A percentile compares a stretch with the other conserved stretches of the same genome.
Conservation (phyloP, 2,329 filamentous ascomycete species). For the Zymoseptoria pseudotritici region DNA sequence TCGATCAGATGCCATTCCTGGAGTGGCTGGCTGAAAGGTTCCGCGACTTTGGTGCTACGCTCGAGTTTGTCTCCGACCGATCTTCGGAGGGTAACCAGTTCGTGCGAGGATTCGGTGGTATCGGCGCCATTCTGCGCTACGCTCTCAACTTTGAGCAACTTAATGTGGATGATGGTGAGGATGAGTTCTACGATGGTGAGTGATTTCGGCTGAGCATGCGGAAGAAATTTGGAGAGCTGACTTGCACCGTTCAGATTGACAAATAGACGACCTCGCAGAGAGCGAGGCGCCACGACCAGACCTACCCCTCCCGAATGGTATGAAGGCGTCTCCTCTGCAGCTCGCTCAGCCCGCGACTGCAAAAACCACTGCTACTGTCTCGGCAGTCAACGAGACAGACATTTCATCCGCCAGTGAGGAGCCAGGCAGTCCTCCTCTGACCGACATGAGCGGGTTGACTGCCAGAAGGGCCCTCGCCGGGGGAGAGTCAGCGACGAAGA, state of each 20-base stretch:
- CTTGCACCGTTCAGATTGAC: slow-evolving; percentile 60
- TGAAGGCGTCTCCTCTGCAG: slow-evolving; percentile 48
- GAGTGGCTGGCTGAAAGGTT: slow-evolving; percentile 99
- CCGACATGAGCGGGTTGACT: slow-evolving; percentile 4
- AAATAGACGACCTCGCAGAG: slow-evolving; percentile 54
- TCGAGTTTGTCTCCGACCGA: slow-evolving; percentile 96
- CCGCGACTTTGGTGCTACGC: slow-evolving; percentile 89
- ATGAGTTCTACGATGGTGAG: slow-evolving; percentile 71
- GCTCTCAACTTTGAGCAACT: slow-evolving; percentile 99
- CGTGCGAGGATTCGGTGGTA: slow-evolving; percentile 98
- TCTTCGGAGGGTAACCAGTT: slow-evolving; percentile 99
- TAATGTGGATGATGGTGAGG: slow-evolving; percentile 65
- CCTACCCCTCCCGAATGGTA: slow-evolving; percentile 41
- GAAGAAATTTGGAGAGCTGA: background rate
- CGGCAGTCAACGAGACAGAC: slow-evolving; percentile 19
- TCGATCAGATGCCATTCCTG: slow-evolving; percentile 84
- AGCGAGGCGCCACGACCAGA: slow-evolving; percentile 76
- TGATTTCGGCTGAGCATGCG: background rate
- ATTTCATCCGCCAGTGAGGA: slow-evolving; percentile 3
- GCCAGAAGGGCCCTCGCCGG: slow-evolving; percentile 16
- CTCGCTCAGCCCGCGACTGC: slow-evolving; percentile 20
- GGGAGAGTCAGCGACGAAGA: slow-evolving; percentile 14
- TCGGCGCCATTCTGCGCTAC: slow-evolving; percentile 94
- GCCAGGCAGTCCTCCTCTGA: background rate
- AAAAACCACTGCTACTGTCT: slow-evolving; percentile 19